These are phyloP conservation scores for Annulohypoxylon bovei DNA, from an alignment of 495 filamentous ascomycete genomes.

Conservation along the genomic window DNA sequence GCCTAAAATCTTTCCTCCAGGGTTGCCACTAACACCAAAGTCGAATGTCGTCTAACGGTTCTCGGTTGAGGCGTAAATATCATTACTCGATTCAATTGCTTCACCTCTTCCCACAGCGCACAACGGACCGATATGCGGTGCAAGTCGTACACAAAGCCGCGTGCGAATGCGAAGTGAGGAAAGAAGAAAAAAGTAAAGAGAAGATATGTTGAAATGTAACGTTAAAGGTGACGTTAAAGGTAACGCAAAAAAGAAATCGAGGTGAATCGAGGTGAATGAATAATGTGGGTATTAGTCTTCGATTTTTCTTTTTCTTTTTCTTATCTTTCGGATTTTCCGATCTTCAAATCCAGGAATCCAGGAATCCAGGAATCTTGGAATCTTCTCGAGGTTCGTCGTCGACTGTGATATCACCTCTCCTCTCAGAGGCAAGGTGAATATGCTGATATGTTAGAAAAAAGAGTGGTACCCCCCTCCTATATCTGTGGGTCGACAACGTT, in stretches of 20 bases:
- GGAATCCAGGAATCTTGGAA: no score
- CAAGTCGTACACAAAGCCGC: constrained; percentile 9
- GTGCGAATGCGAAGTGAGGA: constrained; percentile 5
- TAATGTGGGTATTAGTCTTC: background rate
- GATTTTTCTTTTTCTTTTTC: no score
- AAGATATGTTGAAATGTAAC: background rate
- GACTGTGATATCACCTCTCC: constrained; percentile 38
- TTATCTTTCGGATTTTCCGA: no score
- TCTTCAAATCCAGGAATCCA: no score
- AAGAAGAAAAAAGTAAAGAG: background rate
- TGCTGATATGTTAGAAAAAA: constrained; percentile 3
- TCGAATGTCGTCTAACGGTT: constrained; percentile 12
- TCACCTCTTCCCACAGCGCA: background rate
- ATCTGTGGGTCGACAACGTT: constrained; percentile 33
- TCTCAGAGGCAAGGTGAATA: constrained; percentile 16
- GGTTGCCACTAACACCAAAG: constrained; percentile 9
- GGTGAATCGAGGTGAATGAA: constrained; percentile 10
- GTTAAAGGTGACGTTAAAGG: background rate
- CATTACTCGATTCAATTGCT: background rate
- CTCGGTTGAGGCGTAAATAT: constrained; percentile 5
- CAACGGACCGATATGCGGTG: constrained; percentile 3
- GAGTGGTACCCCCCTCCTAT: constrained; percentile 28
- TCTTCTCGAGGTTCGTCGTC: constrained; percentile 12
- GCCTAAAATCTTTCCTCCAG: constrained; percentile 6
- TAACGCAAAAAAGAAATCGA: constrained; percentile 4